A percentile compares a stretch with the other conserved stretches of the same genome.
phyloP scores from a whole-genome alignment of 768 basidiomycete species.

The Mycena olivaceomarginata region DNA sequence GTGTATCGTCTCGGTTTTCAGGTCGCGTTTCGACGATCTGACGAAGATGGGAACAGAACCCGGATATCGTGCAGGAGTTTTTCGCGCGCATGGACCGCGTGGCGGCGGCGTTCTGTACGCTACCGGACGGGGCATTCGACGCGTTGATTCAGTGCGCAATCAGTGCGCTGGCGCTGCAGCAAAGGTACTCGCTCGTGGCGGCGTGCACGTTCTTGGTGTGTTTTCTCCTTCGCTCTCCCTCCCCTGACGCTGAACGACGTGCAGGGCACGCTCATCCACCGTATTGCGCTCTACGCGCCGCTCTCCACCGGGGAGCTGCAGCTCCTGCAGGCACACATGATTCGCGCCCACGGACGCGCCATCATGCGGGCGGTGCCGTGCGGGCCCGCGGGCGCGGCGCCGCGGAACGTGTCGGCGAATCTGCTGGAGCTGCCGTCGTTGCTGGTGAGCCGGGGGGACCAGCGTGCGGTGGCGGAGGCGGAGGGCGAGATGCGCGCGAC shows the following conservation, averaged over 20 bases:
- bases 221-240: conserved; percentile 31
- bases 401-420: conserved; percentile 88
- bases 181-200: conserved; percentile 89
- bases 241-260: conserved; percentile 7
- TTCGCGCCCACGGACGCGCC: conserved; percentile 73
- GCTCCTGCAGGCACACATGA: conserved; percentile 68
- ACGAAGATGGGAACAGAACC: conserved; percentile 71
- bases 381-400: conserved; percentile 91
- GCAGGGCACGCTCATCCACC: conserved; percentile 80
- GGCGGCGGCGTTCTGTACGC: conserved; percentile 72
- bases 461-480: conserved; percentile 63
- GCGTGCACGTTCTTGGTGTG: conserved; percentile 90
- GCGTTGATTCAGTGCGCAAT: conserved; percentile 83
- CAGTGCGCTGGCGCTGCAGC: conserved; percentile 81
- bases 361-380: conserved; percentile 85
- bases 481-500: conserved; percentile 34
- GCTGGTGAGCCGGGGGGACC: conserved; percentile 74
- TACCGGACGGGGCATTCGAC: conserved; percentile 79
- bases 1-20: conserved; percentile 48
- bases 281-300: conserved; percentile 78
- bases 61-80: conserved; percentile 93
- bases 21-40: neutral
- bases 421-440: conserved; percentile 88
- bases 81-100: conserved; percentile 84
- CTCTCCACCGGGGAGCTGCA: conserved; percentile 69